Base-by-base conservation (phyloP, 192 early-diverging fungal genomes). In the Mortierella alpina region DNA sequence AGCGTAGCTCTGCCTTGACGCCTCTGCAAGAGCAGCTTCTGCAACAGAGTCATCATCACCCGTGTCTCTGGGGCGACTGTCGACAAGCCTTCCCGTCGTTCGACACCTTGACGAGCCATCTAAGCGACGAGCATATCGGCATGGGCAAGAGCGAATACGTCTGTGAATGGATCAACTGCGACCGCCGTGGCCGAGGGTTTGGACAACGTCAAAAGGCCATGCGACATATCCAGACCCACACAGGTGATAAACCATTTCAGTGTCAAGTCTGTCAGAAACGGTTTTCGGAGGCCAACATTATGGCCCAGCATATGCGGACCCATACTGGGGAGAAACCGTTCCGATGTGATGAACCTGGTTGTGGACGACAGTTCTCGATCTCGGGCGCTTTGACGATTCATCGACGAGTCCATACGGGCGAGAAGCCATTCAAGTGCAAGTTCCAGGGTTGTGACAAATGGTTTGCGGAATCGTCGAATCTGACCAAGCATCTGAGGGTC, bases 211-310 rank as follows among this genome's bases (percentile, higher is more conserved):
- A 89, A 70, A 89, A 90, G 60, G 84, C 88, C 15, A 87, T 93
- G 86, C 83, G 94, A 41, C 95, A 96, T 74, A 91, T 95, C 22
- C 93, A 94, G 67, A 94, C 93, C 42, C 95, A 94, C 84, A 92
- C 90, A 22, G 71, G 95, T 7, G 90, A 92, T 73, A 93, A 92
- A 76, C 95, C 95, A 2, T 95, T 91, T 64, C 87, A 90, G 66
- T 96, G 95, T 87, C 83, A 68, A 22, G 71, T 87, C 23, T 96
- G 95, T 70, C 87, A 86, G 44, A 92, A 93, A 84, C 86, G 92
- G 7, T 96, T 96, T 73, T 91, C 91, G 50, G 94, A 95, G 78
- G 82, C 87, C 12, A 90, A 89, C 64, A 90, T 92, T 54, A 92
- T 95, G 92, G 86, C 88, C 59, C 89, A 91, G 63, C 92, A 93